Base-by-base conservation (phyloP, 2,329 filamentous ascomycete species). In the Arthroderma uncinatum region DNA sequence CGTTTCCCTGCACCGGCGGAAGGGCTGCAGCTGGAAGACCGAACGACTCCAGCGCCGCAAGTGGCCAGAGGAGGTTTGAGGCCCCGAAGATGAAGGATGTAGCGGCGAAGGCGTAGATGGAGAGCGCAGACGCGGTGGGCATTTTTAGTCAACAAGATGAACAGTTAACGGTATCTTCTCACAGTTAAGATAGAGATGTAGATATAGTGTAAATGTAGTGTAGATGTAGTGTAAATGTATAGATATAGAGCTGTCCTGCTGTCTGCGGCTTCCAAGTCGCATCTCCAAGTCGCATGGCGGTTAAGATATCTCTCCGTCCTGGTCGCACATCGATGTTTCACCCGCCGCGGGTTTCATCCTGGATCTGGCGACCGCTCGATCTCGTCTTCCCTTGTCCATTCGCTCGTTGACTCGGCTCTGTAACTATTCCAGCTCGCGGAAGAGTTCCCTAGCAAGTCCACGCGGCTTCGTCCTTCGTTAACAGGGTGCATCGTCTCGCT, bases 1-100 rank as follows among this genome's bases (percentile, higher is more conserved):
- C 14, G 53, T 54, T 54, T 9, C 28, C 53, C 8, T 54, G 21
- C 8, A 28, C 33, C 16, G 33, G 14, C 16, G 53, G 53, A 1
- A 54, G 21, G 14, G 34, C 53, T 14, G 30, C 9, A 8, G 53
- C 2, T 16, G 53, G 53, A 7, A 54, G 53, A 14, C 36, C 19
- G 34, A 54, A 28, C 16, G 53, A 12, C 9, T n/a, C 53, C 19
- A 54, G 53, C 8, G 34, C 34, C 7, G 25, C 9, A 8, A 8
- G 10, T 21, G 62, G 36, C 54, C 48, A 5, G 59, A 63, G 54
- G 57, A 44, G 52, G 57, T 60, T 53, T 28, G 25, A n/a, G 23
- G 36, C 12, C 57, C 57, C 34, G 48, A 48, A 19, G 57, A 36
- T 7, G 47, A 50, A 36, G 16, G 33, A 16, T 23, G 44, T 30